Evolutionary conservation across 2,329 filamentous ascomycete genomes (phyloP), one percentile per base, ranked within the genome.

Genomic region (Trichocomaceae sp.): DNA sequence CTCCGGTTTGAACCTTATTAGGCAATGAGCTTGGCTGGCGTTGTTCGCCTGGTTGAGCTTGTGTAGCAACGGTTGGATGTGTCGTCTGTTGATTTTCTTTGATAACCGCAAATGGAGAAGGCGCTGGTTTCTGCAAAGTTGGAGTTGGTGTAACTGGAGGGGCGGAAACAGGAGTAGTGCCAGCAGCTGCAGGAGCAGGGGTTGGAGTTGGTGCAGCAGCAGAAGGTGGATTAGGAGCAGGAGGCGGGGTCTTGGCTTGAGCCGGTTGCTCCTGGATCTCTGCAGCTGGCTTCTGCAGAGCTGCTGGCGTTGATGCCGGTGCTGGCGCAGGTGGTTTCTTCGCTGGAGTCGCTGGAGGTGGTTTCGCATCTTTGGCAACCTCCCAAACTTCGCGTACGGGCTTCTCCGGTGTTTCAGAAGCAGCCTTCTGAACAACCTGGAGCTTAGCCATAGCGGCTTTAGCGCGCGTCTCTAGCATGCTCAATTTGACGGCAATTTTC

Each of bases 381-480:
- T 86, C 84, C 88, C 89, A 96, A 0, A 96, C 91, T 70, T 96
- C 90, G 9, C 77, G 82, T 3, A 97, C 90, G 0, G 90, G 83
- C 66, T 84, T 85, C 63, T 92, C 79, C 0, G 92, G 92, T 0
- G 91, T 96, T 47, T 95, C 87, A n/a, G 79, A 80, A 0, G 87
- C 90, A 12, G 92, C 91, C 47, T 83, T 87, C 64, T 90, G 82
- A 3, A 97, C 87, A 1, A 93, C 83, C 1, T 82, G 80, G 31
- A 95, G 74, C 74, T 93, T 95, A 4, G 86, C 87, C 50, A 79
- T 78, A 0, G 84, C 82, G 8, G 75, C 73, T 58, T 80, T 82
- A 47, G 79, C 73, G 66, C 85, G 83, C 62, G 85, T 88, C 61
- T 92, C 86, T 5, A 84, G 77, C 83, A 95, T 87, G 67, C 90